Evolutionary conservation across 257 asterid species (phyloP).

Genomic region (Solanum chilense): DNA sequence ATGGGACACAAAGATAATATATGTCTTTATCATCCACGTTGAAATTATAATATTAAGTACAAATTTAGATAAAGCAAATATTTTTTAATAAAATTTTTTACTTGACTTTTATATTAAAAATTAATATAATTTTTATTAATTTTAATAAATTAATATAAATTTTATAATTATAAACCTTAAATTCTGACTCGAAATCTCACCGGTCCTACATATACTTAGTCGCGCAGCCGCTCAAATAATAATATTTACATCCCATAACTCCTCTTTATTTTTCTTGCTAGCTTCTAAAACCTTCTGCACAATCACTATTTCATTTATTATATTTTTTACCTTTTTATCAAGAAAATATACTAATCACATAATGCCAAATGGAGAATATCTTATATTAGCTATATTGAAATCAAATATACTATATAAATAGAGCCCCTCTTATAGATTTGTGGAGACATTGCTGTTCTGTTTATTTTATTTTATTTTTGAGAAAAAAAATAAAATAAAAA

Average conservation of each 20-base stretch:
- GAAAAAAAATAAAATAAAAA: background rate
- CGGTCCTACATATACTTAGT: background rate
- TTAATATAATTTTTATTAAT: too few relatives aligned
- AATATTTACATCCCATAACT: background rate
- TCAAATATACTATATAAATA: background rate
- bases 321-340: background rate
- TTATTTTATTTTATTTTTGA: background rate
- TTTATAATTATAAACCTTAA: too few relatives aligned
- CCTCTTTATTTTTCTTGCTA: background rate
- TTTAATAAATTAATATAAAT: too few relatives aligned
- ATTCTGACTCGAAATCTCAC: too few relatives aligned
- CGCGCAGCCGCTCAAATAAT: background rate
- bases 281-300: background rate
- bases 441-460: background rate
- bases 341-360: background rate
- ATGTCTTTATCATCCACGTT: too few relatives aligned
- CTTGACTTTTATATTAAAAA: rapidly evolving
- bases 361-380: background rate
- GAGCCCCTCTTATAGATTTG: background rate
- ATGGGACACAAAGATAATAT: too few relatives aligned
- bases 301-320: background rate
- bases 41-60: background rate
- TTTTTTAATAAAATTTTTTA: too few relatives aligned
- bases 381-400: background rate
- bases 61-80: rapidly evolving